Conservation (phyloP, 345 rosid species). For the Durio zibethinus region DNA sequence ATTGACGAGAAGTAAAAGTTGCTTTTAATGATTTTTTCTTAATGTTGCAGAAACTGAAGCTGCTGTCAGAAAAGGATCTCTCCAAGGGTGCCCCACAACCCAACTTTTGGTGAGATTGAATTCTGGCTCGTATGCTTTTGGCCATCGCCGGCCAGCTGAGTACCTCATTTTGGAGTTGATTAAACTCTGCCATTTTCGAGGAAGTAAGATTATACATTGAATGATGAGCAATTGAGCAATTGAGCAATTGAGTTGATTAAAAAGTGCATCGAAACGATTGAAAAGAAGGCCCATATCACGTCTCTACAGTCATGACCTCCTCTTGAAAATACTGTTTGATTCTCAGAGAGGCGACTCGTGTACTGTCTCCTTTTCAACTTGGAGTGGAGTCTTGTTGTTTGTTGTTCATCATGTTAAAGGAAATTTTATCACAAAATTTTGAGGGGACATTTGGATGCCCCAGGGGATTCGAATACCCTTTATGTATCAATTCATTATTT, state of each 20-base stretch:
- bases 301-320: not conserved
- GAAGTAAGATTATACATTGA: not conserved
- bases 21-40: no score
- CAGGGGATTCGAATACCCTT: not conserved
- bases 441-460: not conserved
- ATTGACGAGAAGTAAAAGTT: no score
- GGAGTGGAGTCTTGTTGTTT: not conserved
- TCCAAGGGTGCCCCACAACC: slow-evolving; percentile 9
- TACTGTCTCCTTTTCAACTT: no score
- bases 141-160: not conserved
- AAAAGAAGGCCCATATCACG: not conserved
- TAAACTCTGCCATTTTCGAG: not conserved
- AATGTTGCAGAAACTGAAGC: slow-evolving; percentile 59
- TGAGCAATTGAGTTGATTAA: not conserved
- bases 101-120: not conserved
- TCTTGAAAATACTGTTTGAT: not conserved
- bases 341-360: not conserved
- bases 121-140: not conserved
- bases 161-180: not conserved
- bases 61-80: slow-evolving; percentile 41
- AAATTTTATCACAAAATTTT: not conserved
- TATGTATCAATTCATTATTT: not conserved
- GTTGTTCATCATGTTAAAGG: not conserved
- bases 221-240: not conserved
- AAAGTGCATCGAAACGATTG: not conserved